Conservation (phyloP, 2,329 filamentous ascomycete genomes). For the Ceratocystis alfenasii region DNA sequence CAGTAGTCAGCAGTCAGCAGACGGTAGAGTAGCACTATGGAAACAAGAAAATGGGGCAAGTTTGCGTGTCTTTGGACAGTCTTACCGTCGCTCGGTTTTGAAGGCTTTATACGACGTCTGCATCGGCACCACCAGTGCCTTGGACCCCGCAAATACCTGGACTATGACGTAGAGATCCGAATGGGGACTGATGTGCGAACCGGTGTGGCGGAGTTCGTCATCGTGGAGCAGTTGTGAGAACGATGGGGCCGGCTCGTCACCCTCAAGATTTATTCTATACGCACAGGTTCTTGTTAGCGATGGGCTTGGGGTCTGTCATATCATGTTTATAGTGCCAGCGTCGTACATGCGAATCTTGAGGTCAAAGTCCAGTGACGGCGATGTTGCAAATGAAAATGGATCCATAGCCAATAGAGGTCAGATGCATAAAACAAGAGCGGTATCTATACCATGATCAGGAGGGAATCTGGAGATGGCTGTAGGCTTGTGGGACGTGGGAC, state of each 20-base stretch:
- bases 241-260: slow-evolving; percentile 33
- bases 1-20: background rate
- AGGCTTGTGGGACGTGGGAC: background rate
- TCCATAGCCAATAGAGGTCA: slow-evolving; percentile 51
- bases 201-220: slow-evolving; percentile 73
- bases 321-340: background rate
- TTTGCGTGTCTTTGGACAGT: background rate
- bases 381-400: slow-evolving; percentile 88
- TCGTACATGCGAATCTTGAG: slow-evolving; percentile 53
- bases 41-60: background rate
- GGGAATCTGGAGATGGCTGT: background rate
- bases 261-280: slow-evolving; percentile 38
- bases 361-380: slow-evolving; percentile 67
- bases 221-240: slow-evolving; percentile 62
- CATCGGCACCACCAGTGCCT: slow-evolving; percentile 79
- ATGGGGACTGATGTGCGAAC: slow-evolving; percentile 65
- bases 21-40: background rate
- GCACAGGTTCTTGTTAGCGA: background rate
- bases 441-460: background rate
- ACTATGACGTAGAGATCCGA: slow-evolving; percentile 89
- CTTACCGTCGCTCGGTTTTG: slow-evolving; percentile 53
- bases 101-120: slow-evolving; percentile 92
- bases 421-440: background rate
- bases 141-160: slow-evolving; percentile 91
- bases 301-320: background rate